A percentile compares a stretch with the other conserved stretches of the same genome.
Evolutionary conservation across 345 rosid genomes (phyloP).

Genomic region (Acer saccharum): DNA sequence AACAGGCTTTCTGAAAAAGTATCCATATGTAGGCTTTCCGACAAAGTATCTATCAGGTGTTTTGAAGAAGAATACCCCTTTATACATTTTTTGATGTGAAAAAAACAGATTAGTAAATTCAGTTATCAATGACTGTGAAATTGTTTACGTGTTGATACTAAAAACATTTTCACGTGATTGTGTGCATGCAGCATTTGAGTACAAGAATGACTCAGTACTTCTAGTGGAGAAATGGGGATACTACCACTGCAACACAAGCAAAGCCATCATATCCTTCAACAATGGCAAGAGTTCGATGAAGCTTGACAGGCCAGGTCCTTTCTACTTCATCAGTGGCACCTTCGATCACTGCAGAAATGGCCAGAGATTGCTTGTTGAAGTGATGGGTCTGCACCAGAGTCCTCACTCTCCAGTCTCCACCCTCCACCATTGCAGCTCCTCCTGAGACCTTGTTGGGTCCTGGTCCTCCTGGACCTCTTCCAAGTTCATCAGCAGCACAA

Average conservation of each 20-base stretch:
- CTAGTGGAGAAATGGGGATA: slow-evolving; percentile 78
- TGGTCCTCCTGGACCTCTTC: slow-evolving; percentile 33
- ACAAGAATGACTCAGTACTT: slow-evolving; percentile 71
- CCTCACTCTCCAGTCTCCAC: slow-evolving; percentile 33
- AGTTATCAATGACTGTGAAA: background rate
- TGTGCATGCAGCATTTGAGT: slow-evolving; percentile 51
- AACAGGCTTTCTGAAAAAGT: too few relatives aligned
- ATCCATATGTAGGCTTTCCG: too few relatives aligned
- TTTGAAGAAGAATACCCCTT: too few relatives aligned
- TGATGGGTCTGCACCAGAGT: slow-evolving; percentile 51
- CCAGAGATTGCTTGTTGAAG: slow-evolving; percentile 70
- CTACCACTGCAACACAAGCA: slow-evolving; percentile 66
- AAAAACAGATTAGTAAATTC: background rate
- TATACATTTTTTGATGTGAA: background rate
- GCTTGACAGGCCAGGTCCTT: slow-evolving; percentile 73
- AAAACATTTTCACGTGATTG: background rate
- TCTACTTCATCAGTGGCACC: slow-evolving; percentile 75
- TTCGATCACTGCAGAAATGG: slow-evolving; percentile 64
- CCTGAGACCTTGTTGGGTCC: slow-evolving; percentile 34
- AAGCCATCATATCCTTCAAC: slow-evolving; percentile 46
- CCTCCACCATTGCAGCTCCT: slow-evolving; percentile 29
- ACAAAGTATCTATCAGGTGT: too few relatives aligned
- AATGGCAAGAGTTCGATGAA: slow-evolving; percentile 56
- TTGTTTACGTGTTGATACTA: background rate
- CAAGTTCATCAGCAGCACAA: slow-evolving; percentile 28